Conservation (phyloP, 2,329 filamentous ascomycete genomes). For the Blastomyces parvus region DNA sequence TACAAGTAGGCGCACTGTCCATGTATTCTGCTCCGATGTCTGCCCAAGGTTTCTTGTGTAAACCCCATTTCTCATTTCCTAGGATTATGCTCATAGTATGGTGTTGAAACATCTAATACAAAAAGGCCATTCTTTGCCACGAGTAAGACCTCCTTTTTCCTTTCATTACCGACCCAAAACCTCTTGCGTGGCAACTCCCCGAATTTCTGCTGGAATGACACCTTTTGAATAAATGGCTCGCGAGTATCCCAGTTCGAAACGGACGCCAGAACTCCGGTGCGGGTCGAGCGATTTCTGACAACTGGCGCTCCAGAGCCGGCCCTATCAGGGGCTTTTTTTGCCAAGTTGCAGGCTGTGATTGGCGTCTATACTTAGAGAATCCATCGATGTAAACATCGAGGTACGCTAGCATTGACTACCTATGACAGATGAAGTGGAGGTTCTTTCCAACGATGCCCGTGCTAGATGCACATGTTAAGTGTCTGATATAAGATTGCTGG, state of each 20-base stretch:
- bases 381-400: not conserved
- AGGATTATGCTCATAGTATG: not conserved
- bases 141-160: slow-evolving; percentile 10
- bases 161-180: not conserved
- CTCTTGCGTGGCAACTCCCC: slow-evolving; percentile 7
- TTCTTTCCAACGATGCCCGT: slow-evolving; percentile 18
- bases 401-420: slow-evolving; percentile 13
- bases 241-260: too few species aligned
- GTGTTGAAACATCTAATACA: slow-evolving; percentile 7
- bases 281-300: not conserved
- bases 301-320: too few species aligned
- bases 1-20: not conserved
- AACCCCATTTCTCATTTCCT: not conserved
- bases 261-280: too few species aligned
- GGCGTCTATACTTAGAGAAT: too few species aligned
- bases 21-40: not conserved
- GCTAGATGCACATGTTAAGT: slow-evolving; percentile 14
- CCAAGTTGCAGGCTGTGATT: too few species aligned
- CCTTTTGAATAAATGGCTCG: slow-evolving; percentile 7
- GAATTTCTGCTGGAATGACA: slow-evolving; percentile 5
- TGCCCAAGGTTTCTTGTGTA: not conserved
- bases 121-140: slow-evolving; percentile 12
- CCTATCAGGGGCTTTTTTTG: too few species aligned
- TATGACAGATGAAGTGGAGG: slow-evolving; percentile 15
- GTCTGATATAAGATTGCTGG: slow-evolving; percentile 13